Conservation (phyloP, 1,284 basidiomycete species). For the Tilletia caries region DNA sequence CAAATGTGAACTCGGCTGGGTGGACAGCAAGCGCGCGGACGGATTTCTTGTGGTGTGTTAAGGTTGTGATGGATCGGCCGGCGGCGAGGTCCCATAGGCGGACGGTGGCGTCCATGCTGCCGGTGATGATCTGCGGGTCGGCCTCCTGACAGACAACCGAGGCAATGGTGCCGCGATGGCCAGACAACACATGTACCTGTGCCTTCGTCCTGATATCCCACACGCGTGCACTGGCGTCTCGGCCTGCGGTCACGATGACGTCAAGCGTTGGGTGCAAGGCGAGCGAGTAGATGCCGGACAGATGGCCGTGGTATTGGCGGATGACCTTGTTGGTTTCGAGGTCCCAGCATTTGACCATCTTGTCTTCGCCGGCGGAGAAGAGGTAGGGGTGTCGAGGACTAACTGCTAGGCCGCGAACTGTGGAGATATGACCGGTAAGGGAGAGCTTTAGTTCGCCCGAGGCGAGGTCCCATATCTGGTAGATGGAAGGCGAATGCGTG, state of each 20-base stretch:
- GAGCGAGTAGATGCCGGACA: conserved; percentile 80
- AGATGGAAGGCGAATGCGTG: too few relatives aligned
- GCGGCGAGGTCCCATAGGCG: conserved; percentile 98
- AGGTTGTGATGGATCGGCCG: conserved; percentile 87
- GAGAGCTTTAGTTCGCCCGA: conserved; percentile 91
- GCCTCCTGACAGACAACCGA: conserved; percentile 91
- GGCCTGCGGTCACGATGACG: conserved; percentile 86
- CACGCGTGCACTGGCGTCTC: conserved; percentile 90
- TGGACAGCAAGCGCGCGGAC: conserved; percentile 89
- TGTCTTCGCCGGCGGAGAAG: conserved; percentile 96
- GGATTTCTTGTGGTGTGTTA: conserved; percentile 98
- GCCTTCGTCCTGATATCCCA: conserved; percentile 99
- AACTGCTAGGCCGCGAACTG: conserved; percentile 88
- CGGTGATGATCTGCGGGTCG: conserved; percentile 95
- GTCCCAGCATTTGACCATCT: conserved; percentile 99
- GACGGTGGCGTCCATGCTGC: conserved; percentile 95
- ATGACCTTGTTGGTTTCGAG: conserved; percentile 98
- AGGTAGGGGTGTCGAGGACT: conserved; percentile 90
- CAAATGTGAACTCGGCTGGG: conserved; percentile 93
- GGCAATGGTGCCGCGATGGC: conserved; percentile 90
- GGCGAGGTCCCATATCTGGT: conserved; percentile 89
- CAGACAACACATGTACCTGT: conserved; percentile 85
- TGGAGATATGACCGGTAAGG: conserved; percentile 94
- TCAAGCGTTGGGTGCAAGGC: conserved; percentile 91
- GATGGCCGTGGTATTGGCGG: conserved; percentile 93